These are phyloP conservation scores for Alternaria atra DNA, from an alignment of 2,329 filamentous ascomycete species.

Conservation along the genomic window DNA sequence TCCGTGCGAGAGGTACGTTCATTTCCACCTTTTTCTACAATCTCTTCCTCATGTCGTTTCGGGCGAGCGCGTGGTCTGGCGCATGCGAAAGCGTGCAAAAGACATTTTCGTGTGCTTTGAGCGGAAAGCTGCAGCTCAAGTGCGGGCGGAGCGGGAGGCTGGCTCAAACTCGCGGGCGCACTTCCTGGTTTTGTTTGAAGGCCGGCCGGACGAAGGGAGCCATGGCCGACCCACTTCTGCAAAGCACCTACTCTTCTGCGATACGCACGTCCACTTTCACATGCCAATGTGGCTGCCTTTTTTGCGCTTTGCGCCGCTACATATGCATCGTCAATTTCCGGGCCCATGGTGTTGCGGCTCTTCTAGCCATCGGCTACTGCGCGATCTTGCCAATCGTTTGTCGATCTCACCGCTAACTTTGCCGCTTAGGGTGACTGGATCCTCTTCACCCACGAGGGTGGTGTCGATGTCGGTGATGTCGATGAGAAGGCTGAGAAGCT, in stretches of 20 bases:
- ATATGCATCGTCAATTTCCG: slow-evolving; percentile 25
- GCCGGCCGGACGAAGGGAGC: slow-evolving; percentile 53
- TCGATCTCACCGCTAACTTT: slow-evolving; percentile 42
- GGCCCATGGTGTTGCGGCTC: slow-evolving; percentile 47
- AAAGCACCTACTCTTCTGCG: slow-evolving; percentile 40
- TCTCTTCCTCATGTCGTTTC: slow-evolving; percentile 12
- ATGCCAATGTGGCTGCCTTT: slow-evolving; percentile 38
- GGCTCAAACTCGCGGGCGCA: slow-evolving; percentile 35
- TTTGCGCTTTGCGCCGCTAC: slow-evolving; percentile 23
- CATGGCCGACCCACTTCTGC: slow-evolving; percentile 49
- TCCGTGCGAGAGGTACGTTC: slow-evolving; percentile 96
- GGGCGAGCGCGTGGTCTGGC: background rate
- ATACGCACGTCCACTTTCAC: slow-evolving; percentile 47
- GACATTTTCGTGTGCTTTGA: slow-evolving; percentile 21
- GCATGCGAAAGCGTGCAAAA: slow-evolving; percentile 11
- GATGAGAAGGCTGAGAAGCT: slow-evolving; percentile 99
- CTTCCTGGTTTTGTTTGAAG: slow-evolving; percentile 48
- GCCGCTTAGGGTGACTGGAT: slow-evolving; percentile 91
- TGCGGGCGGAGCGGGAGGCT: slow-evolving; percentile 22
- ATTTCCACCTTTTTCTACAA: slow-evolving; percentile 27
- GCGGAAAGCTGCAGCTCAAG: slow-evolving; percentile 19
- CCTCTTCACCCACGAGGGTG: slow-evolving; percentile 99
- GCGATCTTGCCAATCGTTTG: slow-evolving; percentile 37
- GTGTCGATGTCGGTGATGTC: slow-evolving; percentile 99
- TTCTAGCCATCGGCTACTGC: slow-evolving; percentile 30